These are phyloP conservation scores for Craterostigma plantagineum DNA, from an alignment of 257 asterid species.

Conservation along the genomic window DNA sequence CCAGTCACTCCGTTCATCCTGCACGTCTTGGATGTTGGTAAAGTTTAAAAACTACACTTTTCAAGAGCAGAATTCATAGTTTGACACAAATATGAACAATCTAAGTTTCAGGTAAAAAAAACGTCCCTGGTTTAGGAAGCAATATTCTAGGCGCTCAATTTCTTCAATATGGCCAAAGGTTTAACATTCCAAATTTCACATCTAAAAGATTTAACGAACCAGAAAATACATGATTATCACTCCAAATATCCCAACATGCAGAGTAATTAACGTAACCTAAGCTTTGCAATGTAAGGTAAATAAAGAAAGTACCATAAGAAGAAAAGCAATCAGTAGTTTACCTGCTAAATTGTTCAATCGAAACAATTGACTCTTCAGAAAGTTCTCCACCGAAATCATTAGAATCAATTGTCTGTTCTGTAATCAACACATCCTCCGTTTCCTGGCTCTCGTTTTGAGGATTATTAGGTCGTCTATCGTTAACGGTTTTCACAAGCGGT, in stretches of 20 bases:
- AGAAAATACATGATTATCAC: no score
- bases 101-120: no score
- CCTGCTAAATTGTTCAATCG: slow-evolving; percentile 98
- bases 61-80: slow-evolving; percentile 3
- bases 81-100: no score
- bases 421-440: slow-evolving; percentile 40
- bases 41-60: no score
- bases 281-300: background rate
- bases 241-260: no score
- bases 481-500: slow-evolving; percentile 56
- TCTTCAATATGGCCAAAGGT: no score
- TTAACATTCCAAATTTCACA: no score
- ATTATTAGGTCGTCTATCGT: slow-evolving; percentile 33
- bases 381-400: slow-evolving; percentile 57
- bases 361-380: slow-evolving; percentile 71
- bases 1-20: slow-evolving; percentile 98
- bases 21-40: slow-evolving; percentile 27
- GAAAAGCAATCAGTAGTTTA: slow-evolving; percentile 11
- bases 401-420: slow-evolving; percentile 60
- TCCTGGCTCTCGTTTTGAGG: slow-evolving; percentile 27
- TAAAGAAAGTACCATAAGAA: slow-evolving; percentile 1
- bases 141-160: no score
- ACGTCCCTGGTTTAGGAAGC: no score
- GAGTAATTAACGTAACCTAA: background rate
- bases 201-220: no score